Evolutionary conservation across 2,329 filamentous ascomycete species (phyloP), one percentile per base, ranked within the genome.

Genomic region (Alternaria longipes): DNA sequence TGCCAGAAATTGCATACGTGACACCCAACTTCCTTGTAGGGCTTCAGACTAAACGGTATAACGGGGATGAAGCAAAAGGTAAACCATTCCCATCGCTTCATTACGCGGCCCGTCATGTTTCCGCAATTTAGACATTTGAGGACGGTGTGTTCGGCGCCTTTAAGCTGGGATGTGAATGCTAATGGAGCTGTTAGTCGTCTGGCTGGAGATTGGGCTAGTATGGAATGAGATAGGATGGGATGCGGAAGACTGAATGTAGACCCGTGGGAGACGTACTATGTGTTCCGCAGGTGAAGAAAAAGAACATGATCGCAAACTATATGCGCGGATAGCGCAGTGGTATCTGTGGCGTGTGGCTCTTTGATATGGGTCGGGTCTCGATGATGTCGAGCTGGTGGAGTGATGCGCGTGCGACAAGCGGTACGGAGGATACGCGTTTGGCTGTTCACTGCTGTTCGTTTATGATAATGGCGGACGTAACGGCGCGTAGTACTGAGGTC

Each of bases 51-150:
- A 72, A 93, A 89, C 0, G 91, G 91, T 26, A 94, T 83, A 46
- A 94, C 78, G 50, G 91, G 91, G 54, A 93, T 79, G 79, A 91
- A 93, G 83, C 91, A 93, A 73, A 93, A 89, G 5, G 91, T 93
- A 73, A 93, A 93, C 89, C 90, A 93, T 42, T 83, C 75, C 65
- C 64, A 67, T 41, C 64, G 66, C 54, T 68, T 68, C 60, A 62
- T 62, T 1, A 67, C n/a, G n/a, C n/a, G n/a, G n/a, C n/a, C n/a
- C n/a, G n/a, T n/a, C n/a, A n/a, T n/a, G n/a, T n/a, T n/a, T n/a
- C n/a, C n/a, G n/a, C n/a, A n/a, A n/a, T n/a, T n/a, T n/a, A n/a
- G n/a, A n/a, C n/a, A n/a, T n/a, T n/a, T n/a, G n/a, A n/a, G n/a
- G n/a, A n/a, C n/a, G n/a, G n/a, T n/a, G 22, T 24, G 78, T 65